phyloP scores from a whole-genome alignment of 2,329 filamentous ascomycete genomes.

The Aspergillus oerlinghausenensis region DNA sequence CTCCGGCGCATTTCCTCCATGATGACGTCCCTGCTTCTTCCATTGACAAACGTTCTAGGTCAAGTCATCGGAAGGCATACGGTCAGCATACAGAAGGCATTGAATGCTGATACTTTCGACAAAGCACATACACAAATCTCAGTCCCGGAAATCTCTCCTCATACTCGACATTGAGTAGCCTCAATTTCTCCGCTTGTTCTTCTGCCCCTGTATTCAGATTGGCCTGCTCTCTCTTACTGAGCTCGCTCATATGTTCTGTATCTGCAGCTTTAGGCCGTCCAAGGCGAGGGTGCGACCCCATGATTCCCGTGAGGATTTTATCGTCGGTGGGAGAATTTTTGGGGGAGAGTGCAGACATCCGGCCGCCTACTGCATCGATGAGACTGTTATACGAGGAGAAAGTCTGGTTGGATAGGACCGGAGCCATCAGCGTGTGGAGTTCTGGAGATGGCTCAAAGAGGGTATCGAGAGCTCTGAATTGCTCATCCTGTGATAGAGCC shows the following conservation, averaged over 20 bases:
- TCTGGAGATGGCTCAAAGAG: conserved; percentile 79
- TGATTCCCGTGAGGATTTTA: conserved; percentile 62
- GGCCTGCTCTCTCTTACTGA: conserved; percentile 78
- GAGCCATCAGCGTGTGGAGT: conserved; percentile 68
- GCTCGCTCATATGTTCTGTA: conserved; percentile 63
- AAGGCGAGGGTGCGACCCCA: conserved; percentile 77
- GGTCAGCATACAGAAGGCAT: not conserved
- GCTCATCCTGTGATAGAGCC: conserved; percentile 50
- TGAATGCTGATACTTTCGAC: not conserved
- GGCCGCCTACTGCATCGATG: conserved; percentile 60
- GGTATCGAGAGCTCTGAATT: conserved; percentile 60
- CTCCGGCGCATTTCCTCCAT: conserved; percentile 76
- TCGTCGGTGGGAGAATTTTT: conserved; percentile 49
- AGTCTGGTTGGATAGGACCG: conserved; percentile 55
- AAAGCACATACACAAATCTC: conserved; percentile 58
- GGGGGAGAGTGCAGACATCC: conserved; percentile 58
- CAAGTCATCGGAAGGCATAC: not conserved
- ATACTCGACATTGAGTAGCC: conserved; percentile 68
- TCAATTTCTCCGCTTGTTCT: conserved; percentile 47
- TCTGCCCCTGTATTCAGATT: conserved; percentile 57
- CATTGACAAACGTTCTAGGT: conserved; percentile 76
- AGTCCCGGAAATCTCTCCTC: conserved; percentile 72
- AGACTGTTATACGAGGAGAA: conserved; percentile 67
- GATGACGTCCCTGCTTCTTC: conserved; percentile 65
- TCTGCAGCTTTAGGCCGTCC: conserved; percentile 51